Conservation (phyloP, 2,329 filamentous ascomycete genomes). For the Fusarium multiceps region DNA sequence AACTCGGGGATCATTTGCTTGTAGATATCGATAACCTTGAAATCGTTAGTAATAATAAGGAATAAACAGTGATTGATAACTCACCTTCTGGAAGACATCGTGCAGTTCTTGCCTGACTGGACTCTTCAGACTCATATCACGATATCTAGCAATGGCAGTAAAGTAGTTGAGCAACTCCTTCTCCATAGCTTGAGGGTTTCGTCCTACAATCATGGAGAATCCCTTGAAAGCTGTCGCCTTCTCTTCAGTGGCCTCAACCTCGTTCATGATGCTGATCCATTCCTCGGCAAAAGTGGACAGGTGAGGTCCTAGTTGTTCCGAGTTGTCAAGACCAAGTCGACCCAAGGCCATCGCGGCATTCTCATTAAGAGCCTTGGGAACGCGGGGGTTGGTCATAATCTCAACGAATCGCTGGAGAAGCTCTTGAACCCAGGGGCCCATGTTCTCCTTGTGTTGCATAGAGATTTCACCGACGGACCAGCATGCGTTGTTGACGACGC, state of each 20-base stretch:
- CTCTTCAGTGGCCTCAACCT: slow-evolving; percentile 89
- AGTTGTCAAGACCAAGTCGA: slow-evolving; percentile 82
- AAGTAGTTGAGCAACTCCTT: slow-evolving; percentile 86
- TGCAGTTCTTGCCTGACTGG: slow-evolving; percentile 74
- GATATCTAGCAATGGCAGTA: slow-evolving; percentile 81
- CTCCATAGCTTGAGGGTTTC: slow-evolving; percentile 94
- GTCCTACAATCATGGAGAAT: slow-evolving; percentile 84
- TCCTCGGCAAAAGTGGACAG: slow-evolving; percentile 82
- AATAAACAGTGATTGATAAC: slow-evolving; percentile 42
- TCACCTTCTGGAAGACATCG: slow-evolving; percentile 80
- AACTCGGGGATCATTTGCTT: slow-evolving; percentile 70
- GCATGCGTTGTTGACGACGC: slow-evolving; percentile 97
- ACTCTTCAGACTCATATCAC: slow-evolving; percentile 69
- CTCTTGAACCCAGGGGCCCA: slow-evolving; percentile 81
- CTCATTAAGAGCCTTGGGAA: slow-evolving; percentile 88
- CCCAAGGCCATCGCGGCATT: slow-evolving; percentile 95
- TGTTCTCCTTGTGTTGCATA: slow-evolving; percentile 78
- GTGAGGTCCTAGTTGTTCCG: slow-evolving; percentile 80
- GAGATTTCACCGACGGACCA: slow-evolving; percentile 96
- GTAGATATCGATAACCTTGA: slow-evolving; percentile 65
- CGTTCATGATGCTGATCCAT: slow-evolving; percentile 84
- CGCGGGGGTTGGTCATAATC: slow-evolving; percentile 86
- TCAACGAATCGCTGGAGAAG: slow-evolving; percentile 81
- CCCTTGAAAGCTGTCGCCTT: slow-evolving; percentile 94
- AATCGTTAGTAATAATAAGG: background rate